These are phyloP conservation scores for Fusarium nodosum DNA, from an alignment of 2,329 filamentous ascomycete species.

Conservation along the genomic window DNA sequence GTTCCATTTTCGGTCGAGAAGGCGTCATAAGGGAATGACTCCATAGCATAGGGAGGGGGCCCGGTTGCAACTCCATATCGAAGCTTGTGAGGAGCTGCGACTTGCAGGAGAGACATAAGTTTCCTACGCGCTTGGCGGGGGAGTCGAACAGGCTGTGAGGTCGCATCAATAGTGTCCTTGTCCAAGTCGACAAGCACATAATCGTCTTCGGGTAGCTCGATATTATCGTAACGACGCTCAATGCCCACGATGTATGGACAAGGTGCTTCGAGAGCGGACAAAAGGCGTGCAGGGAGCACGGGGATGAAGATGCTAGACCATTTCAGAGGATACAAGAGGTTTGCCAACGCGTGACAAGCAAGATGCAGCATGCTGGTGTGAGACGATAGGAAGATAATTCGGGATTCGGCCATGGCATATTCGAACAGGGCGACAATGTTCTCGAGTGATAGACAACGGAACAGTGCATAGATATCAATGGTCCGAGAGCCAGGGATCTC, in stretches of 20 bases:
- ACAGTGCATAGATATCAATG: constrained; percentile 92
- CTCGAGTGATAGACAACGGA: constrained; percentile 88
- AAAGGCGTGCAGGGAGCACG: constrained; percentile 85
- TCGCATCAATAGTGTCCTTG: constrained; percentile 89
- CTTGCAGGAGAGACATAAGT: constrained; percentile 86
- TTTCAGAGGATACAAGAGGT: constrained; percentile 88
- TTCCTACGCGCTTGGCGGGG: constrained; percentile 93
- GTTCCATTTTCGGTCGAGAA: constrained; percentile 89
- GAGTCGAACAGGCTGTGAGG: constrained; percentile 79
- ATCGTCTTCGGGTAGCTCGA: constrained; percentile 92
- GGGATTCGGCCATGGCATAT: constrained; percentile 91
- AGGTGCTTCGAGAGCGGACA: constrained; percentile 92
- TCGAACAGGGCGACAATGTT: constrained; percentile 95
- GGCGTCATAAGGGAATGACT: constrained; percentile 90
- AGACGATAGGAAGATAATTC: constrained; percentile 95
- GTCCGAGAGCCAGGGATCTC: constrained; percentile 93
- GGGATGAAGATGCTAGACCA: constrained; percentile 97
- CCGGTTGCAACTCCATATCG: constrained; percentile 89
- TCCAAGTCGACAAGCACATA: constrained; percentile 96
- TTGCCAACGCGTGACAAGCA: constrained; percentile 87
- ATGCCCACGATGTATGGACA: constrained; percentile 98
- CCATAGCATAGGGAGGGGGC: constrained; percentile 91
- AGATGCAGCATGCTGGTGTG: constrained; percentile 97
- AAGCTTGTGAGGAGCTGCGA: constrained; percentile 90
- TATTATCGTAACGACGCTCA: constrained; percentile 88